These are phyloP conservation scores for Cucurbita maxima DNA, from an alignment of 306 rosid species.

Conservation along the genomic window DNA sequence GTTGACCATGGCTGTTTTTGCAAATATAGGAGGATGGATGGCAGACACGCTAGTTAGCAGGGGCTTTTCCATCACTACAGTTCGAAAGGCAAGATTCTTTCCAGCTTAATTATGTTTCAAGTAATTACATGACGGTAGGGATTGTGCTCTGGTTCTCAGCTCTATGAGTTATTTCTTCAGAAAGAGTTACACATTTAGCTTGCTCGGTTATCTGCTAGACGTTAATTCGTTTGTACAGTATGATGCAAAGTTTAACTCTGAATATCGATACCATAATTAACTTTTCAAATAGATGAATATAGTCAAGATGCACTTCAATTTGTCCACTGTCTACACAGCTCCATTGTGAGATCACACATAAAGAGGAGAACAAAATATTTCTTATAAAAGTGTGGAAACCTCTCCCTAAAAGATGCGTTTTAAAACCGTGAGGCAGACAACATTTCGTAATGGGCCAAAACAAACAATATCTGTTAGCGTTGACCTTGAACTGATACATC, in stretches of 20 bases:
- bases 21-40: conserved; percentile 97
- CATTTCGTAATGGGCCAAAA: too few relatives aligned
- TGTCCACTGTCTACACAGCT: background rate
- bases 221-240: background rate
- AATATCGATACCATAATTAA: background rate
- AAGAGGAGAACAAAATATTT: too few relatives aligned
- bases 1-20: conserved; percentile 95
- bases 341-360: background rate
- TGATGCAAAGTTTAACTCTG: background rate
- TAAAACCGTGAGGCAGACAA: too few relatives aligned
- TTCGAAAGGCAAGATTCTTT: conserved; percentile 59
- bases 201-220: background rate
- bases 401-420: too few relatives aligned
- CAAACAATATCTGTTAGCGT: too few relatives aligned
- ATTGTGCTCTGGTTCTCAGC: background rate
- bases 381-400: too few relatives aligned
- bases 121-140: background rate
- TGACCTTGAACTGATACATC: too few relatives aligned
- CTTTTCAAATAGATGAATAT: background rate
- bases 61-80: conserved; percentile 75
- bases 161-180: background rate
- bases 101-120: background rate
- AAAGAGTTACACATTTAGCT: background rate
- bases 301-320: background rate
- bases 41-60: conserved; percentile 90